Evolutionary conservation across 2,329 filamentous ascomycete genomes (phyloP).

Genomic region (Fonsecaea erecta): DNA sequence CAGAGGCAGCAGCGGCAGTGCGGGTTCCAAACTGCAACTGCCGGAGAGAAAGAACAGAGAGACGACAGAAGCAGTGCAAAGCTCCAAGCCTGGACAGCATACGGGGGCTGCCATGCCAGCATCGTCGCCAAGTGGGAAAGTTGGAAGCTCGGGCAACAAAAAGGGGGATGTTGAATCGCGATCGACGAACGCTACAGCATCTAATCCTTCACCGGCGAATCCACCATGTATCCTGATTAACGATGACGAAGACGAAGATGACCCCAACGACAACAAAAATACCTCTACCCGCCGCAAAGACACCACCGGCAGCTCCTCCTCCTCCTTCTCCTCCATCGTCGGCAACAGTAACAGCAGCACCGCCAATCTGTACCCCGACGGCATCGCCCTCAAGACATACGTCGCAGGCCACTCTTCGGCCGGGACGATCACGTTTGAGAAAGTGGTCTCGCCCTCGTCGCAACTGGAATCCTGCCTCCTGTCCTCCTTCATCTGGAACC

Average conservation of each 20-base stretch:
- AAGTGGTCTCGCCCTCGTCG: conserved; percentile 87
- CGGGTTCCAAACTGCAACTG: not conserved
- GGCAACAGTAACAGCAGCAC: not conserved
- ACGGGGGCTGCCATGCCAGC: not conserved
- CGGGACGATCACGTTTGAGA: conserved; percentile 43
- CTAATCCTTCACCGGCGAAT: not conserved
- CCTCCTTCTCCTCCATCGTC: no score
- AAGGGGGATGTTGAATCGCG: not conserved
- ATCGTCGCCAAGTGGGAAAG: not conserved
- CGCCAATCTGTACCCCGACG: conserved; percentile 55
- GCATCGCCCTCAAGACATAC: conserved; percentile 82
- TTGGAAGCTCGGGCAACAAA: conserved; percentile 10
- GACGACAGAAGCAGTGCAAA: not conserved
- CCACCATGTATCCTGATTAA: not conserved
- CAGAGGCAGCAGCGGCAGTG: not conserved
- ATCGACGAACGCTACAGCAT: not conserved
- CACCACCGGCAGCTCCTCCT: not conserved
- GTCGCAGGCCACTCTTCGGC: conserved; percentile 64
- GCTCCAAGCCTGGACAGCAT: not conserved
- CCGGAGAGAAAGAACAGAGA: not conserved
- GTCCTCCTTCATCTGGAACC: conserved; percentile 86
- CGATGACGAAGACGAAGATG: not conserved
- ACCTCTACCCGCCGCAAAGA: not conserved
- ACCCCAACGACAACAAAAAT: not conserved
- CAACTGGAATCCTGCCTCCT: conserved; percentile 77